Conservation (phyloP, 2,329 filamentous ascomycete genomes). For the Akanthomyces uredinophilus region DNA sequence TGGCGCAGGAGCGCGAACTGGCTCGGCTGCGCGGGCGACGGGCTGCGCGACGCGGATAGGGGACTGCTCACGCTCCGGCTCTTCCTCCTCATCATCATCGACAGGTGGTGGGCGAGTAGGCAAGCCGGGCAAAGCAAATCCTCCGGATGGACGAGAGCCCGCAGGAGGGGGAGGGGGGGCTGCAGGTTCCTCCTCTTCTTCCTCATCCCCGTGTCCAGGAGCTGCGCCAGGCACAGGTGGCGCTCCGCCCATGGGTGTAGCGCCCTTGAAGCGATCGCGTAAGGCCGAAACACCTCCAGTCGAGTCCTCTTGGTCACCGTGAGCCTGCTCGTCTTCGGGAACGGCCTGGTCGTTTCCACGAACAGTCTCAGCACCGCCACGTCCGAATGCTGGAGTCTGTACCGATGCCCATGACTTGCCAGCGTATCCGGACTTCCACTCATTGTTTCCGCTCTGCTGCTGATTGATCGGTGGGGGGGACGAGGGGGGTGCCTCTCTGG, state of each 20-base stretch:
- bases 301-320: conserved; percentile 47
- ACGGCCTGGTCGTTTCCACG: conserved; percentile 61
- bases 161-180: conserved; percentile 52
- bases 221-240: conserved; percentile 31
- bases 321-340: conserved; percentile 30
- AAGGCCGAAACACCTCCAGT: conserved; percentile 66
- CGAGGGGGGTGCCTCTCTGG: conserved; percentile 38
- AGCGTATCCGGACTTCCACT: conserved; percentile 87
- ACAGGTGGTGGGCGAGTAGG: conserved; percentile 54
- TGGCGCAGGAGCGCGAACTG: conserved; percentile 6
- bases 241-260: conserved; percentile 54
- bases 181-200: conserved; percentile 34
- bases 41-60: conserved; percentile 85
- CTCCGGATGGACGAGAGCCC: conserved; percentile 65
- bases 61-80: conserved; percentile 54
- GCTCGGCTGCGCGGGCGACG: conserved; percentile 55
- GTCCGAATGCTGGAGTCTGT: conserved; percentile 64
- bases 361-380: conserved; percentile 46
- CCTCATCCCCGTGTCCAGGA: not conserved
- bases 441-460: conserved; percentile 65
- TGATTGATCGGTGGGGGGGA: conserved; percentile 51
- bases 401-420: conserved; percentile 90
- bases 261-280: conserved; percentile 76
- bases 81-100: conserved; percentile 52
- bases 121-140: conserved; percentile 74